Evolutionary conservation across 2,329 filamentous ascomycete genomes (phyloP).

Genomic region (Fusarium lateritium): DNA sequence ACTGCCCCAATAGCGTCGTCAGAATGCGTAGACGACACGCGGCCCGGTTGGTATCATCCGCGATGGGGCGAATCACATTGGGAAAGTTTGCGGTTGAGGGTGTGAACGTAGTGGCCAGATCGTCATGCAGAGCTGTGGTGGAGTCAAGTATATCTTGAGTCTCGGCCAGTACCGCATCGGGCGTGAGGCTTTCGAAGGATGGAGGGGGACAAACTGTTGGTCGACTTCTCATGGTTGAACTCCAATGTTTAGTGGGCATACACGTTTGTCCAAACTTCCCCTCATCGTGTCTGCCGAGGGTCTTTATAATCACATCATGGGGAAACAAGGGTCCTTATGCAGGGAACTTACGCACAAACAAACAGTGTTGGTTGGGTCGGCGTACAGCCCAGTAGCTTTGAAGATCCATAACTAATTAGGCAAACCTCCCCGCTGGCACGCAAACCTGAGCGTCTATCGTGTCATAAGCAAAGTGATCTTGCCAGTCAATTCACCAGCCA

Average conservation of each 20-base stretch:
- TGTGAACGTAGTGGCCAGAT: not conserved
- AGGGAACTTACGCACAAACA: not conserved
- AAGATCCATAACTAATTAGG: not conserved
- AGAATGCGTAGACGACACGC: not conserved
- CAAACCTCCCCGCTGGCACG: not conserved
- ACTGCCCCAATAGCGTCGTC: not conserved
- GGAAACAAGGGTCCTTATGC: not conserved
- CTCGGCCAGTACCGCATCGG: not conserved
- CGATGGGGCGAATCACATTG: not conserved
- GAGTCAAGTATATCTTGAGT: not conserved
- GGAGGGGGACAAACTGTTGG: not conserved
- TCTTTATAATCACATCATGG: slow-evolving; percentile 1
- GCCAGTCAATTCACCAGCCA: too few species aligned
- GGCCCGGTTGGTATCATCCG: not conserved
- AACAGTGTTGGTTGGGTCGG: not conserved
- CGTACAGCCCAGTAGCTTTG: not conserved
- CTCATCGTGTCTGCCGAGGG: not conserved
- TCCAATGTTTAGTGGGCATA: not conserved
- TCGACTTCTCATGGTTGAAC: not conserved
- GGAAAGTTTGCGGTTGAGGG: not conserved
- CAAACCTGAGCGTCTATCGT: not conserved
- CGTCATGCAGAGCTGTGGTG: not conserved
- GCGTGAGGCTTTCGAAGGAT: not conserved
- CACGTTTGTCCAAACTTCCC: not conserved
- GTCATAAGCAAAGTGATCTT: too few species aligned